Base-by-base conservation (phyloP, 83 land plant genomes). In the Thuja plicata region DNA sequence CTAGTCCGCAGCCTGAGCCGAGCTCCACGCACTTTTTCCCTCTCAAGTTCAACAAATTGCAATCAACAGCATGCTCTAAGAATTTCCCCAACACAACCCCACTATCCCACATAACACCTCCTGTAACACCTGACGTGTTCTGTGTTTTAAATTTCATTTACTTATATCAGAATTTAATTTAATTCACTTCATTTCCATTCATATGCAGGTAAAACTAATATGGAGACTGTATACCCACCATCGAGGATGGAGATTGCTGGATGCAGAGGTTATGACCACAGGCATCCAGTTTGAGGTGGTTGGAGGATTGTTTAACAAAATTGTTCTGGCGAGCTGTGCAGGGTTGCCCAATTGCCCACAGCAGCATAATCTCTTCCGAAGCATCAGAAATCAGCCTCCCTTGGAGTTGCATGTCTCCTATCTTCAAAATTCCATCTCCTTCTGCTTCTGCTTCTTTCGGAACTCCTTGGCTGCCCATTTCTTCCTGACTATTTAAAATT, bases 91-190 rank as follows among this genome's bases (percentile, higher is more conserved):
- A 89, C 30, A 97, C 93, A 70, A 98, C 88, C 50, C 97, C 99
- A 86, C 98, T 95, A 89, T 97, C 99, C 99, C 99, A 97, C 96
- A 96, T 90, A 57, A 97, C 98, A 7, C 95, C 93, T 9, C 99
- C 99, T n/a, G 99, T 97, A n/a, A 96, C 97, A 32, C 99, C 99
- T 13, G 96, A 95, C 27, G 87, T 90, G 89, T 92, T 88, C 99
- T 97, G 91, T 37, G 19, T 13, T 76, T 76, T 82, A 2, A 3
- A 17, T 27, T 46, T 13, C 27, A 79, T 19, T 46, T 41, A 1
- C 2, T 43, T 46, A 46, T n/a, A 8, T 82, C 57, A 50, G 60
- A 50, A 84, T 50, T 24, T 3, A 30, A 50, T 12, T 9, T 38
- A 52, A 38, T 38, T 48, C 82, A 48, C 8, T 45, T 8, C 45